Conservation (phyloP, 2,329 filamentous ascomycete genomes). For the Fusarium sp. region DNA sequence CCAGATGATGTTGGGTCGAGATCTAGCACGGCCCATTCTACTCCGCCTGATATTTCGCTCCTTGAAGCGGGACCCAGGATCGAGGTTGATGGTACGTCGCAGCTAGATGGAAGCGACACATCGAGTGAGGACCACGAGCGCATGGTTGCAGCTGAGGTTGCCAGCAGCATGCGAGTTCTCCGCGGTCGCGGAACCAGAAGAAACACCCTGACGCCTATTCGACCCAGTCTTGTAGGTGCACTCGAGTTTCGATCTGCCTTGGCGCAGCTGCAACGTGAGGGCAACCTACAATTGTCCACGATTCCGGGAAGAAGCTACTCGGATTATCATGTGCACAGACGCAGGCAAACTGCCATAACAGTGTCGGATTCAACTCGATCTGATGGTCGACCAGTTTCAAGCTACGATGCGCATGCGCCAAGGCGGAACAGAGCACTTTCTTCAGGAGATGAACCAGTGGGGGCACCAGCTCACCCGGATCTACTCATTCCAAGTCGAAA, state of each 20-base stretch:
- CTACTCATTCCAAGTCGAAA: slow-evolving; percentile 37
- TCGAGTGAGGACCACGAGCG: slow-evolving; percentile 69
- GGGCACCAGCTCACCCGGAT: slow-evolving; percentile 33
- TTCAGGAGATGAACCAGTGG: slow-evolving; percentile 56
- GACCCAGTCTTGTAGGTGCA: slow-evolving; percentile 92
- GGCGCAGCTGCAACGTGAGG: slow-evolving; percentile 85
- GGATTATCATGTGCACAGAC: slow-evolving; percentile 48
- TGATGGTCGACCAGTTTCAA: slow-evolving; percentile 17
- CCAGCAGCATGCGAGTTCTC: slow-evolving; percentile 91
- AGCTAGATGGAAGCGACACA: slow-evolving; percentile 61
- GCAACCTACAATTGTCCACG: slow-evolving; percentile 78
- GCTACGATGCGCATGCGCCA: slow-evolving; percentile 7
- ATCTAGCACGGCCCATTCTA: slow-evolving; percentile 28
- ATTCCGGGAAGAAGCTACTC: slow-evolving; percentile 74
- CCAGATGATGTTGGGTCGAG: slow-evolving; percentile 54
- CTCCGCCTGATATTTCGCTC: slow-evolving; percentile 56
- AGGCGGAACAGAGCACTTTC: slow-evolving; percentile 60
- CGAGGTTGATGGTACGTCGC: slow-evolving; percentile 58
- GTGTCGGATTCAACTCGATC: slow-evolving; percentile 37
- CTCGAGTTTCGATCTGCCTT: slow-evolving; percentile 93
- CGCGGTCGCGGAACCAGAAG: slow-evolving; percentile 74
- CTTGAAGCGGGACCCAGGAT: slow-evolving; percentile 63
- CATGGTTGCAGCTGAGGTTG: slow-evolving; percentile 83
- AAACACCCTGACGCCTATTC: slow-evolving; percentile 85
- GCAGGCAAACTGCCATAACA: slow-evolving; percentile 50